Percentiles rank a stretch among this genome's conserved stretches.
Evolutionary conservation across 2,329 filamentous ascomycete species (phyloP).

Genomic region (Phaeosphaeriaceae sp.): DNA sequence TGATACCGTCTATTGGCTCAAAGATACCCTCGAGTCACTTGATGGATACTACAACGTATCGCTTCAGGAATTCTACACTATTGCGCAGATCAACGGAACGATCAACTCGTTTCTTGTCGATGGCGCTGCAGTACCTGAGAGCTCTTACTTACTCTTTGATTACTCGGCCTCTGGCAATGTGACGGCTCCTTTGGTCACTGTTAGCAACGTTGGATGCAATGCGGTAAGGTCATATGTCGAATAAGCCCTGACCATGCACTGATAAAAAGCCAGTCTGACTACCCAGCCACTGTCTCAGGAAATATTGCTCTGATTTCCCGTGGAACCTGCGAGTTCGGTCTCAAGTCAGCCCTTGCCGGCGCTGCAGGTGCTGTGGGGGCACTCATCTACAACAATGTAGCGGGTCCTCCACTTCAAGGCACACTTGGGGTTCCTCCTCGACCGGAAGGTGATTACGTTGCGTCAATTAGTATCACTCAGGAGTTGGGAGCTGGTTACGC

Average conservation of each 20-base stretch:
- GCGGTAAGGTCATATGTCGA: slow-evolving; percentile 20
- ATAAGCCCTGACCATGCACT: background rate
- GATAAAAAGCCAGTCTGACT: slow-evolving; percentile 60
- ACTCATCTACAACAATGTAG: slow-evolving; percentile 76
- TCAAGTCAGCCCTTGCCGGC: slow-evolving; percentile 73
- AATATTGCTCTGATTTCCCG: slow-evolving; percentile 75
- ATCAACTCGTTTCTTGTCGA: slow-evolving; percentile 29
- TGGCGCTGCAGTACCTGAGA: slow-evolving; percentile 16
- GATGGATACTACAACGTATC: slow-evolving; percentile 48
- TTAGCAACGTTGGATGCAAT: slow-evolving; percentile 41
- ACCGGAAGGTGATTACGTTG: slow-evolving; percentile 63
- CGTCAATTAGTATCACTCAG: slow-evolving; percentile 71
- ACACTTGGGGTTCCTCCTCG: slow-evolving; percentile 70
- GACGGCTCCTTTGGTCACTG: slow-evolving; percentile 31
- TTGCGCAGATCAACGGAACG: slow-evolving; percentile 29
- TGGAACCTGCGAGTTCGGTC: slow-evolving; percentile 73
- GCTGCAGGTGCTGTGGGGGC: slow-evolving; percentile 73
- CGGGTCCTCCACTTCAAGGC: slow-evolving; percentile 60
- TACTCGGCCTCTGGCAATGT: slow-evolving; percentile 38
- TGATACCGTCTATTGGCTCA: slow-evolving; percentile 49
- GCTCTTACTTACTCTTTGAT: slow-evolving; percentile 23
- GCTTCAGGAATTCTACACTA: slow-evolving; percentile 34
- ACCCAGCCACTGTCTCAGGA: slow-evolving; percentile 63
- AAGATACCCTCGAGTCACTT: slow-evolving; percentile 34
- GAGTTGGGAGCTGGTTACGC: slow-evolving; percentile 65